phyloP scores from a whole-genome alignment of 441 rosid genomes.

The Manihot esculenta region DNA sequence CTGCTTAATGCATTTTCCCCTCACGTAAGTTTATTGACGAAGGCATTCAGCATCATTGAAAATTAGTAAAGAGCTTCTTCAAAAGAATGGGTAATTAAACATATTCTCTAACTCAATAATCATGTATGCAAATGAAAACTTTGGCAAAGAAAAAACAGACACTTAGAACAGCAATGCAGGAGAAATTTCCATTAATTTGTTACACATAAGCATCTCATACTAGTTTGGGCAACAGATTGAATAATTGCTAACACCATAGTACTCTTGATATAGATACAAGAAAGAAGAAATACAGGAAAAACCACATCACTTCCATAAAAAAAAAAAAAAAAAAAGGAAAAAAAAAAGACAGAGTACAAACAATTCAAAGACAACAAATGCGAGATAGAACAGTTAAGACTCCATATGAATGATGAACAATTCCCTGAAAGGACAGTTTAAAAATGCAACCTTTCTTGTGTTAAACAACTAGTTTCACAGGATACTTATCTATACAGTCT shows the following conservation, averaged over 20 bases:
- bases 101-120: not conserved
- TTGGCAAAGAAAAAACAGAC: not conserved
- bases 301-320: not conserved
- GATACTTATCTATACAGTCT: conserved; percentile 61
- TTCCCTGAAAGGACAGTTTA: conserved; percentile 11
- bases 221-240: not conserved
- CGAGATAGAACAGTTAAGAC: conserved; percentile 1
- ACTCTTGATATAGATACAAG: not conserved
- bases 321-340: conserved; percentile 5
- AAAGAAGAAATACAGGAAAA: not conserved
- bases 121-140: not conserved
- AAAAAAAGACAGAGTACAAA: not conserved
- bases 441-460: conserved; percentile 5
- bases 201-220: not conserved
- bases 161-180: not conserved
- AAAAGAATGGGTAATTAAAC: not conserved
- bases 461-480: conserved; percentile 45
- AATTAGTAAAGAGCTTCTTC: not conserved
- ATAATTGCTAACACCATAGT: not conserved
- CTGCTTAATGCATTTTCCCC: too few relatives aligned
- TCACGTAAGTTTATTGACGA: too few relatives aligned
- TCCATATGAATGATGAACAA: conserved; percentile 13
- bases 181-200: not conserved
- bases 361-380: conserved; percentile 3
- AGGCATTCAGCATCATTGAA: too few relatives aligned